Conservation (phyloP, 306 rosid species). For the Casuarina equisetifolia region DNA sequence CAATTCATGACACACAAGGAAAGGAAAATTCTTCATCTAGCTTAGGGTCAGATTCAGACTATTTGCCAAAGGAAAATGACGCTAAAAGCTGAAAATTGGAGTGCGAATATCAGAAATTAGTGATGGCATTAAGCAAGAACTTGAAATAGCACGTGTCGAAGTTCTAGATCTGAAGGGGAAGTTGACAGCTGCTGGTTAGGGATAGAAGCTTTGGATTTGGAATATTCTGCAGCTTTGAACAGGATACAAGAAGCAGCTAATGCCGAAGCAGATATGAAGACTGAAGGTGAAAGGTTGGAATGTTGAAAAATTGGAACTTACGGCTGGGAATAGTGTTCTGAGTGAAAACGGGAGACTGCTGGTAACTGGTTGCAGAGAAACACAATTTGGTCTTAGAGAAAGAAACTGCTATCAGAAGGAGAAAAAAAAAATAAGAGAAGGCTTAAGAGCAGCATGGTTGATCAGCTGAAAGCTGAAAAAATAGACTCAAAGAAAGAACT, state of each 20-base stretch:
- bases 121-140: slow-evolving; percentile 68
- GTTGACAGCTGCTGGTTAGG: slow-evolving; percentile 52
- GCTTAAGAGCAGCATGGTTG: slow-evolving; percentile 41
- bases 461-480: slow-evolving; percentile 62
- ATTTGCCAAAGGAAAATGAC: slow-evolving; percentile 58
- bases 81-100: slow-evolving; percentile 61
- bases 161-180: slow-evolving; percentile 59
- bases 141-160: slow-evolving; percentile 55
- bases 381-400: slow-evolving; percentile 41
- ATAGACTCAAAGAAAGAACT: slow-evolving; percentile 47
- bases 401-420: slow-evolving; percentile 45
- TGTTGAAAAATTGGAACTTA: slow-evolving; percentile 50
- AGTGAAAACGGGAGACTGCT: slow-evolving; percentile 41
- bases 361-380: slow-evolving; percentile 44
- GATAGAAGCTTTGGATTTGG: slow-evolving; percentile 65
- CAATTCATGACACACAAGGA: slow-evolving; percentile 43
- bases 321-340: slow-evolving; percentile 56
- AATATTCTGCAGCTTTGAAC: slow-evolving; percentile 53
- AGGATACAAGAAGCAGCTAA: slow-evolving; percentile 64
- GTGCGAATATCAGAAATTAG: slow-evolving; percentile 48
- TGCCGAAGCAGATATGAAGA: slow-evolving; percentile 47
- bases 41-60: slow-evolving; percentile 72
- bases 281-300: slow-evolving; percentile 53
- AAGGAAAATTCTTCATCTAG: slow-evolving; percentile 72
- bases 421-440: slow-evolving; percentile 42